Percentiles rank a stretch among this genome's conserved stretches.
phyloP scores from a whole-genome alignment of 2,329 filamentous ascomycete genomes.

The Pleomassaria siparia region DNA sequence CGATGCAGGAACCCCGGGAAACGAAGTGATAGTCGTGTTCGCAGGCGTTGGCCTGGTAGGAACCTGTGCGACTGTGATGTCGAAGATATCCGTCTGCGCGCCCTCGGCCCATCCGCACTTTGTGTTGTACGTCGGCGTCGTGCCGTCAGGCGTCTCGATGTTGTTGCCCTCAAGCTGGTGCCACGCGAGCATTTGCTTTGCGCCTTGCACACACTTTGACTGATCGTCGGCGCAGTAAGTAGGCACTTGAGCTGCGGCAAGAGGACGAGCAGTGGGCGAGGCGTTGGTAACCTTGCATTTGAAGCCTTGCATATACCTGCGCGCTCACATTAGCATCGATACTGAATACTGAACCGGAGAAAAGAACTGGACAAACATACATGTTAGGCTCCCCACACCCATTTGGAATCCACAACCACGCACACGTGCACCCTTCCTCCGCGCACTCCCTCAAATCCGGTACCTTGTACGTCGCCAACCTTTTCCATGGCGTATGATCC shows the following conservation, averaged over 20 bases:
- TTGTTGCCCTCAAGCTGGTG: conserved; percentile 39
- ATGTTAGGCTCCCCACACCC: conserved; percentile 45
- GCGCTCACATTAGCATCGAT: neutral
- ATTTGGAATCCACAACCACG: conserved; percentile 47
- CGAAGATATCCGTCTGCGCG: conserved; percentile 29
- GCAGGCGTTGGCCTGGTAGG: too few species aligned
- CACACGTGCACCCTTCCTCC: conserved; percentile 43
- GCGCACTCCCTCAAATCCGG: conserved; percentile 43
- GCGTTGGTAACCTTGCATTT: conserved; percentile 52
- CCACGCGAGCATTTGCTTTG: conserved; percentile 56
- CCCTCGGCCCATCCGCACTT: conserved; percentile 29
- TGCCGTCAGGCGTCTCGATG: conserved; percentile 16
- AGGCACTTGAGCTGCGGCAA: conserved; percentile 47
- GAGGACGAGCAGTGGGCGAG: conserved; percentile 40
- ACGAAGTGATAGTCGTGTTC: too few species aligned
- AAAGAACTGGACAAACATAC: conserved; percentile 14
- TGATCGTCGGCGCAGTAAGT: conserved; percentile 47
- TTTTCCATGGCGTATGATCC: conserved; percentile 42
- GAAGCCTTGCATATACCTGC: conserved; percentile 52
- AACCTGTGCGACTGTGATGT: too few species aligned
- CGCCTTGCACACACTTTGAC: conserved; percentile 48
- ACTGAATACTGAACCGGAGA: too few species aligned
- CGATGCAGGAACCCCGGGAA: too few species aligned
- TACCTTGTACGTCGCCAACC: conserved; percentile 41
- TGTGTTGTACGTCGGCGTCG: conserved; percentile 24